Evolutionary conservation across 179 eudicot species (phyloP).

Genomic region (Spergularia azorica): DNA sequence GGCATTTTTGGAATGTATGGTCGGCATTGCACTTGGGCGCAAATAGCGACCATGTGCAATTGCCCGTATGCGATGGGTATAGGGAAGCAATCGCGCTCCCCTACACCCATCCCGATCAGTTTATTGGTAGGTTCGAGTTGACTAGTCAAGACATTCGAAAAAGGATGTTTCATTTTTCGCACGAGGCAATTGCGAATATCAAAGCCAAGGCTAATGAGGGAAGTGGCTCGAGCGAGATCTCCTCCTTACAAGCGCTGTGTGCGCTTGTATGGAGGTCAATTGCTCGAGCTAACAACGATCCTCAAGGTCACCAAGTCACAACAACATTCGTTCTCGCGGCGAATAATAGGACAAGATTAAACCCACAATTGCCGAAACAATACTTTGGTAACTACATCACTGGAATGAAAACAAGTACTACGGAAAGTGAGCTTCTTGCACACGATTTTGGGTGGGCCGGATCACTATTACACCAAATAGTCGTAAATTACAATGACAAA

Average conservation of each 20-base stretch:
- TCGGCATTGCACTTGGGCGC: constrained; percentile 4
- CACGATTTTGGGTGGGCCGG: background rate
- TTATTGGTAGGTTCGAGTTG: background rate
- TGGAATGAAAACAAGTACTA: background rate
- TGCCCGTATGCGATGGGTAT: constrained; percentile 5
- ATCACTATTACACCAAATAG: background rate
- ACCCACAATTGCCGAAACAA: constrained; percentile 5
- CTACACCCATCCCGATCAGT: constrained; percentile 10
- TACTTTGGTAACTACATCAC: constrained; percentile 7
- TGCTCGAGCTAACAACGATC: background rate
- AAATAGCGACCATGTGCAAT: background rate
- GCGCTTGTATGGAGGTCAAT: constrained; percentile 10
- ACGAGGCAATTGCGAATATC: background rate
- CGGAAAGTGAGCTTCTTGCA: background rate
- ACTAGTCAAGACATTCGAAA: background rate
- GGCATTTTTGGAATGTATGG: constrained; percentile 16
- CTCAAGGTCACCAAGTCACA: background rate
- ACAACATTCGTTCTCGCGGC: background rate
- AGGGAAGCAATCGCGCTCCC: background rate
- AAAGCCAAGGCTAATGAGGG: background rate
- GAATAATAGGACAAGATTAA: background rate
- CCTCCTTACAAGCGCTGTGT: constrained; percentile 8
- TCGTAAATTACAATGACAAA: constrained; percentile 4
- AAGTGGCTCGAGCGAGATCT: background rate
- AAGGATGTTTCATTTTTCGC: background rate